These are phyloP conservation scores for Teunomyces atbi DNA, from an alignment of 805 yeast genomes.

Conservation along the genomic window DNA sequence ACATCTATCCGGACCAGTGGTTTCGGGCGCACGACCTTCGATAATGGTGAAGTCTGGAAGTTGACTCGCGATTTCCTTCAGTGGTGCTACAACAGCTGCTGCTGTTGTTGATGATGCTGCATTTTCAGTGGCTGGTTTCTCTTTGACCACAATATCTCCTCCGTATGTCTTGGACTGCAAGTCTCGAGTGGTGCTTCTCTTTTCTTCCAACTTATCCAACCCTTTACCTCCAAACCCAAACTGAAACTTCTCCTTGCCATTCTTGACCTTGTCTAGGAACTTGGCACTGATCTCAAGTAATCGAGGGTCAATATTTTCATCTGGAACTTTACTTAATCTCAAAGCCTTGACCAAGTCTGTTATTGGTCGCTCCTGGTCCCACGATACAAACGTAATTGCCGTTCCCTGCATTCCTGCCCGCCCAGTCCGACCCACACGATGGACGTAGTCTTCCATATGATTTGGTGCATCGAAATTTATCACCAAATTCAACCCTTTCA, in stretches of 20 bases:
- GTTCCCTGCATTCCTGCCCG: constrained; percentile 79
- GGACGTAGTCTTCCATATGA: constrained; percentile 93
- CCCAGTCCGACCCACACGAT: constrained; percentile 94
- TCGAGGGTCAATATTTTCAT: constrained; percentile 48
- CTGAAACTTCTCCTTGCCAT: constrained; percentile 61
- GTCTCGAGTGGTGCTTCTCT: constrained; percentile 50
- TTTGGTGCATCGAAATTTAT: constrained; percentile 72
- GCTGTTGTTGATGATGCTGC: constrained; percentile 5
- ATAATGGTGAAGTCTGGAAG: constrained; percentile 48
- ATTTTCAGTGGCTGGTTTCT: not conserved
- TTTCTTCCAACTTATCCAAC: constrained; percentile 68
- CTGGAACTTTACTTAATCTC: constrained; percentile 48
- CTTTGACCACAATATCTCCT: constrained; percentile 19
- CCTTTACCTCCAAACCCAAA: constrained; percentile 96
- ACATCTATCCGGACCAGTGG: constrained; percentile 54
- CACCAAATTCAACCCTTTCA: constrained; percentile 78
- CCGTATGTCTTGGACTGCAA: constrained; percentile 52
- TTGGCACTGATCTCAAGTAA: constrained; percentile 49
- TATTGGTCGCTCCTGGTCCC: constrained; percentile 61
- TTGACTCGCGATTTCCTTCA: constrained; percentile 2
- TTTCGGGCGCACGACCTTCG: constrained; percentile 53
- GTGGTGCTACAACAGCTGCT: not conserved
- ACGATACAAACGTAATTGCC: constrained; percentile 59
- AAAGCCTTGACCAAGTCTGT: constrained; percentile 70
- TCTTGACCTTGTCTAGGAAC: constrained; percentile 60